Evolutionary conservation across 164 flowering plant species (phyloP), one percentile per base, ranked within the genome.

Genomic region (Vitis rotundifolia): DNA sequence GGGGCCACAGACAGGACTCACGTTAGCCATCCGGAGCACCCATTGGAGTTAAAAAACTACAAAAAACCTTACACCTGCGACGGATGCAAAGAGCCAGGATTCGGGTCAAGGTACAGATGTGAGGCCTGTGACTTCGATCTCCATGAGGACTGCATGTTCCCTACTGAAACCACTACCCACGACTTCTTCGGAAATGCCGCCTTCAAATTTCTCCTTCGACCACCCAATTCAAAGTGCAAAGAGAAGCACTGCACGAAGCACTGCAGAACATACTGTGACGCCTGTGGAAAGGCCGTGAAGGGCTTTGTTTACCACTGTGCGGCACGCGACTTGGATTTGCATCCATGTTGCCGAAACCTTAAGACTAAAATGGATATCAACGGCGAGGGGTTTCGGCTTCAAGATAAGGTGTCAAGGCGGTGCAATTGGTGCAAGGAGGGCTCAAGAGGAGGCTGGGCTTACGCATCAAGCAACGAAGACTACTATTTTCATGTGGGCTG

Each of bases 31-130:
- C 74, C 72, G 3, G 60, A 70, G 12, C 77, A 79, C 68, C 29
- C 53, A 9, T 77, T 79, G 3, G 52, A 51, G 48, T 55, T 68
- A 44, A 37, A 50, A 53, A 15, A 37, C 63, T 18, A 14, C 37
- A 11, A 57, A 37, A 66, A 63, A 4, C 79, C 83, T 8, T 80
- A 69, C 68, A 67, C 1, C 4, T 78, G 84, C 16, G 73, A 81
- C 52, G 81, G 79, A 0, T 81, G 84, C 75, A 69, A 57, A 16
- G 69, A 78, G 19, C 68, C 7, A 28, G 79, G 79, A 0, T 73
- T 68, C 14, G 84, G 81, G 9, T 9, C 67, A 15, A 19, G 84
- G 9, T 78, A 72, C 66, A 31, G 72, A 28, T 76, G 80, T 12
- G 62, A 71, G 7, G 14, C 8, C 0, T 81, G 84, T 29, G 53